Conservation (phyloP, 495 filamentous ascomycete species). For the Lasiosphaeria ovina region DNA sequence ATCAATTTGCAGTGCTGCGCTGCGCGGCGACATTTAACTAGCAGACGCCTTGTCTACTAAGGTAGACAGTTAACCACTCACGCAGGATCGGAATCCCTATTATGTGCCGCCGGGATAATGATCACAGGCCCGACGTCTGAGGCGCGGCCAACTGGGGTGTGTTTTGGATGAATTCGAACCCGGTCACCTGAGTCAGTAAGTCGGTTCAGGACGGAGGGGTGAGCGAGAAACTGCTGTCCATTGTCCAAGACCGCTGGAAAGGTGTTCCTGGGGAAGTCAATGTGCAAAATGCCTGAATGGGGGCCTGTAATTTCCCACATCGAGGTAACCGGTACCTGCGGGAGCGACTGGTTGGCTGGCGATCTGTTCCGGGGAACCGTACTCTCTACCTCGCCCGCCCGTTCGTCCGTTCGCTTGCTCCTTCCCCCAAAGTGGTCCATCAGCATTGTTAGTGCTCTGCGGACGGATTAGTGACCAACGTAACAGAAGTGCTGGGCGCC, state of each 20-base stretch:
- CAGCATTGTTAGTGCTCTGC: too few relatives aligned
- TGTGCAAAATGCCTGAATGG: conserved; percentile 21
- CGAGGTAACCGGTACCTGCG: conserved; percentile 18
- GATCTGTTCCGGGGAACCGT: conserved; percentile 2
- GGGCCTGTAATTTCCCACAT: conserved; percentile 31
- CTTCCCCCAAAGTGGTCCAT: not conserved
- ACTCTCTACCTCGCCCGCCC: conserved; percentile 11
- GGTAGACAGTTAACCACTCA: too few relatives aligned
- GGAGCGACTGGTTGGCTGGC: not conserved
- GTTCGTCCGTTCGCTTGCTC: conserved; percentile 5
- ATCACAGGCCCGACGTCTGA: too few relatives aligned
- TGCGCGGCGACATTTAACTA: not conserved
- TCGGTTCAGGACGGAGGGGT: not conserved
- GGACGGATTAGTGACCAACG: too few relatives aligned
- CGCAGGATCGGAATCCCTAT: not conserved
- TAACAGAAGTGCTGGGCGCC: too few relatives aligned
- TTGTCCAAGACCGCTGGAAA: not conserved
- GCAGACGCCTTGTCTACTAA: not conserved
- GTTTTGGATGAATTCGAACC: too few relatives aligned
- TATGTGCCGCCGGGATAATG: too few relatives aligned
- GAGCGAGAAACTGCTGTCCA: not conserved
- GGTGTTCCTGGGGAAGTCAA: conserved; percentile 2
- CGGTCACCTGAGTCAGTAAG: not conserved
- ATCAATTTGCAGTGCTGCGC: not conserved
- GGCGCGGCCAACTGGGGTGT: too few relatives aligned